Evolutionary conservation across 1,139 yeast genomes (phyloP), one percentile per base, ranked within the genome.

Genomic region (Yamadazyma membranifaciens): DNA sequence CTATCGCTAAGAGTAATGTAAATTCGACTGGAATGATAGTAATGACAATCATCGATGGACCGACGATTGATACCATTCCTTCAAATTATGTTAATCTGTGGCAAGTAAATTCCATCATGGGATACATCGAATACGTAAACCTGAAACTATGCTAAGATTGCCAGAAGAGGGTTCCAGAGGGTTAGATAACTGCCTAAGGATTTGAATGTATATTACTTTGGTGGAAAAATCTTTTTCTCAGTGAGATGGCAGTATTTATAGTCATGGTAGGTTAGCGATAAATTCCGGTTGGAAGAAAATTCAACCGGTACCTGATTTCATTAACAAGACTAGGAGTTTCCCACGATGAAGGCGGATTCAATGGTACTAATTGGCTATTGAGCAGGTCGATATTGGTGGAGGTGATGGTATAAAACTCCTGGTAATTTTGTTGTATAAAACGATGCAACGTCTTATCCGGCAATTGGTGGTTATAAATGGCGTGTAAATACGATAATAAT

Each of bases 71-170:
- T 42, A 42, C 30, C 41, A 35, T 25, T 24, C 31, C 24, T 9
- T 12, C 27, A 32, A 37, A 33, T 14, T 31, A 14, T 24, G 4
- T 57, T 51, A 38, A 32, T 62, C 55, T 69, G 44, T 63, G 75
- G 74, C 75, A 69, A 64, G 59, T 46, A 58, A 40, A 63, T 66
- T 69, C 76, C 76, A 70, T 70, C 76, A 68, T 67, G 62, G 48
- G 54, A 63, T 63, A 65, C 72, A 67, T 55, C 54, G 57, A 6
- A 39, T 34, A 27, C 27, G 67, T 62, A 62, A 55, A 54, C 60
- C 67, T 67, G 76, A 70, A 70, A 70, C 76, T 70, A 70, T 70
- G 75, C 75, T 65, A 35, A 66, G 64, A 56, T 62, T 68, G 73
- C 72, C 73, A 65, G 33, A n/a, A 12, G 6, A 42, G 38, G 40